Conservation (phyloP, 306 rosid species). For the Dalbergia oliveri region DNA sequence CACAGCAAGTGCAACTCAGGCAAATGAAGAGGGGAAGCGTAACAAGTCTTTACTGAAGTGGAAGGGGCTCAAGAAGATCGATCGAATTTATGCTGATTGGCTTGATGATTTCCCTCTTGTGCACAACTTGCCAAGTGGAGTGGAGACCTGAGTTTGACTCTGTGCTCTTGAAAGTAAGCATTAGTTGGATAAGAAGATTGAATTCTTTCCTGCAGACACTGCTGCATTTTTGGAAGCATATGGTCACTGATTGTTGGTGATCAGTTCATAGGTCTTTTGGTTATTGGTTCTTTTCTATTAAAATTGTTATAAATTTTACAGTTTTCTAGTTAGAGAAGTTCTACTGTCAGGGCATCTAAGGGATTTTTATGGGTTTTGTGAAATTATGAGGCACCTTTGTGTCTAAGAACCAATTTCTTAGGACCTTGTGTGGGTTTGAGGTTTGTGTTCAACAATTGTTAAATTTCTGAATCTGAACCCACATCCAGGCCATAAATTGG, state of each 20-base stretch:
- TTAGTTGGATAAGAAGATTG: slow-evolving; percentile 23
- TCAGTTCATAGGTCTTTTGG: slow-evolving; percentile 50
- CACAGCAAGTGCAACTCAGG: slow-evolving; percentile 41
- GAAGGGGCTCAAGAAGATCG: slow-evolving; percentile 81
- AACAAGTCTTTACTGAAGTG: slow-evolving; percentile 67
- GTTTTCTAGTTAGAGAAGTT: slow-evolving; percentile 30
- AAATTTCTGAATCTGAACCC: slow-evolving; percentile 36
- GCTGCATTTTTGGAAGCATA: slow-evolving; percentile 35
- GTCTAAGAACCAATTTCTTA: neutral
- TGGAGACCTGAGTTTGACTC: slow-evolving; percentile 56
- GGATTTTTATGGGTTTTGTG: slow-evolving; percentile 24
- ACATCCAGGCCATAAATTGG: slow-evolving; percentile 22
- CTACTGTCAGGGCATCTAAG: slow-evolving; percentile 15
- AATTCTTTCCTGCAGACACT: neutral
- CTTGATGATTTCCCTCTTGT: slow-evolving; percentile 77
- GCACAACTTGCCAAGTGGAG: slow-evolving; percentile 54
- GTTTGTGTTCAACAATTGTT: slow-evolving; percentile 34
- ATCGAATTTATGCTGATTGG: slow-evolving; percentile 92
- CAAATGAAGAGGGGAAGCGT: slow-evolving; percentile 57
- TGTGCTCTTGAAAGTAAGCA: slow-evolving; percentile 33
- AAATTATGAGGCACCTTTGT: slow-evolving; percentile 9
- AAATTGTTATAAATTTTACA: neutral
- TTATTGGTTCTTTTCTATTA: slow-evolving; percentile 24
- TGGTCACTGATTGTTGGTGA: slow-evolving; percentile 52
- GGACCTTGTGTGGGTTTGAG: slow-evolving; percentile 12